Evolutionary conservation across 2,329 filamentous ascomycete species (phyloP).

Genomic region (Fusarium euwallaceae): DNA sequence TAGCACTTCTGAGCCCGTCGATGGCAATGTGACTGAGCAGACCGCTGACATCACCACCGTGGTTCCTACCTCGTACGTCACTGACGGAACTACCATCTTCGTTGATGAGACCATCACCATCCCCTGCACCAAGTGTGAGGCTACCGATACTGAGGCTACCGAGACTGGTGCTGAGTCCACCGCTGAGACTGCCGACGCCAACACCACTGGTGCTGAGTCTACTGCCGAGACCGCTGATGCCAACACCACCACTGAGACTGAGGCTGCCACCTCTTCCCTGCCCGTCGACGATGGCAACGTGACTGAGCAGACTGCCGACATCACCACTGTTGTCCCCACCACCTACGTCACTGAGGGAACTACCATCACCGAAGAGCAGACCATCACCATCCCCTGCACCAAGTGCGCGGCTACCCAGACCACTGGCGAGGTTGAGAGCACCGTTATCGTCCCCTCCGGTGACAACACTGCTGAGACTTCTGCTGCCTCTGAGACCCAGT

Average conservation of each 20-base stretch:
- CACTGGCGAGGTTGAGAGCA: slow-evolving; percentile 19
- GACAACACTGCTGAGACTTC: slow-evolving; percentile 21
- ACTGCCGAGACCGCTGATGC: slow-evolving; percentile 22
- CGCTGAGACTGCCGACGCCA: slow-evolving; percentile 15
- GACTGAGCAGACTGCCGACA: slow-evolving; percentile 29
- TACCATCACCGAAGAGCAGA: slow-evolving; percentile 36
- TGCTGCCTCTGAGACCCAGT: slow-evolving; percentile 18
- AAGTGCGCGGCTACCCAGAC: slow-evolving; percentile 28
- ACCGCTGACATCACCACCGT: slow-evolving; percentile 31
- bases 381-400: slow-evolving; percentile 39
- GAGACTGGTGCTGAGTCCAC: slow-evolving; percentile 21
- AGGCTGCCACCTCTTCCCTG: not conserved
- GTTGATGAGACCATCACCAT: slow-evolving; percentile 37
- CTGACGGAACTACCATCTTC: slow-evolving; percentile 36
- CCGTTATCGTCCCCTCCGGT: not conserved
- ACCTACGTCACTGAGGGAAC: slow-evolving; percentile 37
- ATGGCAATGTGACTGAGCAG: slow-evolving; percentile 19
- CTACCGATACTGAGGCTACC: slow-evolving; percentile 26
- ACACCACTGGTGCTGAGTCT: not conserved
- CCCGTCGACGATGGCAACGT: not conserved
- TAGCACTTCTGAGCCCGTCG: not conserved
- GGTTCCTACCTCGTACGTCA: slow-evolving; percentile 35
- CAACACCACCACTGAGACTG: slow-evolving; percentile 19
- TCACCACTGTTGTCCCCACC: slow-evolving; percentile 34
- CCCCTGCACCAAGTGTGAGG: slow-evolving; percentile 36